These are phyloP conservation scores for Corynespora cassiicola DNA, from an alignment of 2,329 filamentous ascomycete species.

Conservation along the genomic window DNA sequence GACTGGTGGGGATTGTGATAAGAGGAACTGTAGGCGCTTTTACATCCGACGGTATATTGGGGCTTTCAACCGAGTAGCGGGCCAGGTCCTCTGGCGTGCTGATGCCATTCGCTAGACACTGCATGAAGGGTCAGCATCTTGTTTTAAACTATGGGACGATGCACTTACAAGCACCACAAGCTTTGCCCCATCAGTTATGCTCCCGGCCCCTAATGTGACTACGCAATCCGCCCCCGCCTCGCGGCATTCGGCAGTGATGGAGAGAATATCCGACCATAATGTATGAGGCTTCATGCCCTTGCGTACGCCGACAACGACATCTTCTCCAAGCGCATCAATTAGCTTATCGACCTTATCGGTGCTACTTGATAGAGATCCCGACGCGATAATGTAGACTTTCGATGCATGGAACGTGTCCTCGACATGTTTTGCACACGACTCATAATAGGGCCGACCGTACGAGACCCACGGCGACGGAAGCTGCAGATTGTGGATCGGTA, in stretches of 20 bases:
- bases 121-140: not conserved
- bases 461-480: slow-evolving; percentile 50
- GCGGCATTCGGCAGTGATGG: slow-evolving; percentile 52
- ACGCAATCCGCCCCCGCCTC: slow-evolving; percentile 54
- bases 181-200: slow-evolving; percentile 64
- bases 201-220: slow-evolving; percentile 62
- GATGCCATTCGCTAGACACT: slow-evolving; percentile 57
- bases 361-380: slow-evolving; percentile 55
- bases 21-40: slow-evolving; percentile 36
- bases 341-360: slow-evolving; percentile 55
- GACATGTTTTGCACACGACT: slow-evolving; percentile 55
- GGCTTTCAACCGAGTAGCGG: slow-evolving; percentile 10
- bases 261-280: slow-evolving; percentile 59
- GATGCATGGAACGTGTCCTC: slow-evolving; percentile 52
- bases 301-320: slow-evolving; percentile 52
- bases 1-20: slow-evolving; percentile 50
- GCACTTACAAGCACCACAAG: slow-evolving; percentile 51
- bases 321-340: slow-evolving; percentile 45
- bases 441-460: slow-evolving; percentile 55
- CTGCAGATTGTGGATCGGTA: slow-evolving; percentile 14
- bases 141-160: slow-evolving; percentile 1
- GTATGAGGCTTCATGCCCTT: slow-evolving; percentile 63
- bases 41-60: slow-evolving; percentile 4
- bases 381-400: slow-evolving; percentile 60
- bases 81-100: slow-evolving; percentile 9